Evolutionary conservation across 192 early-diverging fungal genomes (phyloP).

Genomic region (Blastocladiella britannica): DNA sequence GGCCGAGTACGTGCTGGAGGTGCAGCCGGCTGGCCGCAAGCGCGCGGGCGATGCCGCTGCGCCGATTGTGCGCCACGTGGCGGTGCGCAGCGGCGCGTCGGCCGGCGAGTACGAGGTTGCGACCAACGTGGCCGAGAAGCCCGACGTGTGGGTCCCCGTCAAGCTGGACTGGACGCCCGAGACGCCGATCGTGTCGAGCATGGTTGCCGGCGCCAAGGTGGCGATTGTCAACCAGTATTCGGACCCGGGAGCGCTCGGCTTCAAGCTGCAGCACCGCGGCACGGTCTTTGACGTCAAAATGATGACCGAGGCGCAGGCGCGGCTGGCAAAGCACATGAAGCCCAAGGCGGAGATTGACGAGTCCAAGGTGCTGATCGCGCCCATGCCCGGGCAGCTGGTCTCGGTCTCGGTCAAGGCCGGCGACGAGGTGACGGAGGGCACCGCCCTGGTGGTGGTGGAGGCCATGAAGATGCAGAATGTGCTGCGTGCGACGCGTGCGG

Average conservation of each 20-base stretch:
- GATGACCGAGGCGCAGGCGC: conserved; percentile 24
- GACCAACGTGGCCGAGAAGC: conserved; percentile 7
- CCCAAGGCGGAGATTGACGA: conserved; percentile 51
- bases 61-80: neutral
- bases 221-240: conserved; percentile 41
- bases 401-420: conserved; percentile 59
- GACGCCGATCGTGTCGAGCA: conserved; percentile 39
- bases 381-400: conserved; percentile 83
- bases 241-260: conserved; percentile 47
- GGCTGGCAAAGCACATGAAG: conserved; percentile 47
- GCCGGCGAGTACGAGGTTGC: conserved; percentile 9
- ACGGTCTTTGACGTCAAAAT: conserved; percentile 21
- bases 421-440: conserved; percentile 58
- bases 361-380: conserved; percentile 49
- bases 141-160: conserved; percentile 12
- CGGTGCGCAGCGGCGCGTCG: neutral
- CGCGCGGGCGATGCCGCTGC: conserved; percentile 3
- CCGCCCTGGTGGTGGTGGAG: conserved; percentile 69
- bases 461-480: conserved; percentile 99
- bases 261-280: conserved; percentile 59
- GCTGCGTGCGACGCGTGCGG: conserved; percentile 49
- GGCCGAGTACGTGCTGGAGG: conserved; percentile 10
- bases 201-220: conserved; percentile 8
- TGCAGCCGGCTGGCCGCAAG: conserved; percentile 4
- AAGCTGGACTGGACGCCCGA: conserved; percentile 50